Evolutionary conservation across 179 eudicot species (phyloP).

Genomic region (Corrigiola litoralis): DNA sequence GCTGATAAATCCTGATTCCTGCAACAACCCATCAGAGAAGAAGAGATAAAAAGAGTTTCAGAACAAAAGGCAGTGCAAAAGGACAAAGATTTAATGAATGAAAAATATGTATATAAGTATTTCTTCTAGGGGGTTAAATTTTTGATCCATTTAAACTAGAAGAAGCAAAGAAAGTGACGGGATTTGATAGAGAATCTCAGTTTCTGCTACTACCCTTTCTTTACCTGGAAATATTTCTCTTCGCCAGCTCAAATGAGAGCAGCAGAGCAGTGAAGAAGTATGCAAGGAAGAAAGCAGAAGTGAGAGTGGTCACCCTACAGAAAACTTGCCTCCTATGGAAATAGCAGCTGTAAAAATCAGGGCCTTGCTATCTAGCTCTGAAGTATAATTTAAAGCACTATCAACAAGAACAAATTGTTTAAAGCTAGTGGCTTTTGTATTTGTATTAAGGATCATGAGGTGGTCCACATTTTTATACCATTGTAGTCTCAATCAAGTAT

Average conservation of each 20-base stretch:
- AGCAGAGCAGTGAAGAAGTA: not conserved
- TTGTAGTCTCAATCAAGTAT: not conserved
- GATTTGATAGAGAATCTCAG: slow-evolving; percentile 36
- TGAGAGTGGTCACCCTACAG: slow-evolving; percentile 2
- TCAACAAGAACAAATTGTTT: not conserved
- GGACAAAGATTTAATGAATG: not conserved
- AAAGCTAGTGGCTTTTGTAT: not conserved
- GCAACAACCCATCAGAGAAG: slow-evolving; percentile 23
- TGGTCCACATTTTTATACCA: not conserved
- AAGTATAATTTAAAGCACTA: not conserved
- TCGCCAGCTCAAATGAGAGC: slow-evolving; percentile 11
- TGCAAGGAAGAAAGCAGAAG: not conserved
- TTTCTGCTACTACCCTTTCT: slow-evolving; percentile 15
- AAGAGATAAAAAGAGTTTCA: slow-evolving; percentile 14
- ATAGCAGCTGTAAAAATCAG: not conserved
- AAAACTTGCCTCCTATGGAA: not conserved
- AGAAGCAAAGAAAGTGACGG: slow-evolving; percentile 31
- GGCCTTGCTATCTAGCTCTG: not conserved
- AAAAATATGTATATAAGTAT: not conserved
- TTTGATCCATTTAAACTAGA: slow-evolving; percentile 9
- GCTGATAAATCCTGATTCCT: slow-evolving; percentile 27
- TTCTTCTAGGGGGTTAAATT: not conserved
- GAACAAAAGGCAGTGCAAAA: not conserved
- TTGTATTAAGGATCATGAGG: not conserved
- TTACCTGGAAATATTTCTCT: slow-evolving; percentile 17